Percentiles rank a stretch among this genome's conserved stretches.
phyloP scores from a whole-genome alignment of 1,139 yeast species.

The Suhomyces anneliseae region DNA sequence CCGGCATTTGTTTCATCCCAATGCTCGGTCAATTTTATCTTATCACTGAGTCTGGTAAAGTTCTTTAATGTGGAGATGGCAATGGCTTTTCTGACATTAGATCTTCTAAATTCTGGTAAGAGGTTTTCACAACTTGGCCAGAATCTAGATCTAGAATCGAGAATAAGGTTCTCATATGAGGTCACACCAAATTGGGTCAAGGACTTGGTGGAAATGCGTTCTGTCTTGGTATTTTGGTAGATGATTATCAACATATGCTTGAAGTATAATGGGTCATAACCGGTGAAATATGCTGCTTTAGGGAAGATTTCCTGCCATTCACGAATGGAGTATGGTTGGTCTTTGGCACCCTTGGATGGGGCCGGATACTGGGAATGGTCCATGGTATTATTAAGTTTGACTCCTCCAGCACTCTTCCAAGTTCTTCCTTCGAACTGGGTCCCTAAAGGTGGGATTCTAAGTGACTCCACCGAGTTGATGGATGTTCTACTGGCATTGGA shows the following conservation, averaged over 20 bases:
- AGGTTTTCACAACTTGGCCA: constrained; percentile 80
- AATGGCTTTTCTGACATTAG: constrained; percentile 69
- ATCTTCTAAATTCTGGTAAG: constrained; percentile 44
- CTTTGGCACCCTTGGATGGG: background rate
- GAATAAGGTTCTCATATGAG: constrained; percentile 58
- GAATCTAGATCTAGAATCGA: constrained; percentile 63
- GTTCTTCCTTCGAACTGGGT: constrained; percentile 7
- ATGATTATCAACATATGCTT: constrained; percentile 56
- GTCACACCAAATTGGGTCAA: constrained; percentile 72
- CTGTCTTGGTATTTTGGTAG: constrained; percentile 46
- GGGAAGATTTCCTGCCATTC: constrained; percentile 48
- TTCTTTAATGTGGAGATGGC: constrained; percentile 75
- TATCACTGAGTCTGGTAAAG: constrained; percentile 52
- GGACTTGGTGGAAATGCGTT: constrained; percentile 57
- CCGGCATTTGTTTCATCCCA: constrained; percentile 87
- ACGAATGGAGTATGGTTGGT: constrained; percentile 7
- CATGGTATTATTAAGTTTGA: background rate
- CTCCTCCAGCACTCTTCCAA: constrained; percentile 8
- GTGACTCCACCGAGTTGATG: background rate
- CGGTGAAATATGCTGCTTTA: constrained; percentile 56
- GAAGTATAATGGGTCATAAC: constrained; percentile 51
- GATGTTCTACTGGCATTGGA: background rate
- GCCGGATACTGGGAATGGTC: background rate
- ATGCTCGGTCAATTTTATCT: constrained; percentile 13
- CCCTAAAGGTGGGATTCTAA: constrained; percentile 7